Evolutionary conservation across 257 asterid species (phyloP), one percentile per base, ranked within the genome.

Genomic region (Salvia hispanica): DNA sequence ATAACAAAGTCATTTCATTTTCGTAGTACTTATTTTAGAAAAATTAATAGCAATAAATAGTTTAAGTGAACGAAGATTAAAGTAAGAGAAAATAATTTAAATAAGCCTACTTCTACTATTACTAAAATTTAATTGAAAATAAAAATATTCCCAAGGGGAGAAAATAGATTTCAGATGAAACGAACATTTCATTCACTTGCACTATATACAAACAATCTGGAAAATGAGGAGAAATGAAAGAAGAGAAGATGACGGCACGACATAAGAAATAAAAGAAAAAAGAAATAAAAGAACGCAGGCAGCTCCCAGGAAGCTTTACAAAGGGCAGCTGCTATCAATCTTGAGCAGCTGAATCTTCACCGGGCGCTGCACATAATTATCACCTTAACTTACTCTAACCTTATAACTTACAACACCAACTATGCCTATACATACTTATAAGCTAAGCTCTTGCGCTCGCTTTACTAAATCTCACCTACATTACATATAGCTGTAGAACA

Each of bases 301-400:
- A 63, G 61, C 68, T 44, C 67, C 71, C 76, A 76, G 78, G 80
- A 80, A 75, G 81, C 81, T 69, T 67, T 54, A 63, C 74, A 57
- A 55, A 47, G 61, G 64, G 74, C 54, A 50, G 56, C 56, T 44
- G 66, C 70, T 58, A 16, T 18, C 59, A 45, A 25, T 10, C 45
- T 69, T 62, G 25, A 62, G 42, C 73, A 34, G 39, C 39, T 57
- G 2, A 55, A 48, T 59, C 73, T 81, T 78, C 87, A 60, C 80
- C 57, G 67, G 73, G 58, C 51, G 68, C 76, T 69, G 74, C 66
- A 59, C 43, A 12, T 12, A 28, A 33, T 60, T 11, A 3, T 16
- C 9, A 31, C 11, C 61, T 51, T 56, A 56, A 56, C 36, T 53
- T 21, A 28, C 39, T 2, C 39, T 34, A 34, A 34, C 39, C 12